A percentile compares a stretch with the other conserved stretches of the same genome.
Conservation (phyloP, 2,329 filamentous ascomycete genomes). For the Neurospora sp. region DNA sequence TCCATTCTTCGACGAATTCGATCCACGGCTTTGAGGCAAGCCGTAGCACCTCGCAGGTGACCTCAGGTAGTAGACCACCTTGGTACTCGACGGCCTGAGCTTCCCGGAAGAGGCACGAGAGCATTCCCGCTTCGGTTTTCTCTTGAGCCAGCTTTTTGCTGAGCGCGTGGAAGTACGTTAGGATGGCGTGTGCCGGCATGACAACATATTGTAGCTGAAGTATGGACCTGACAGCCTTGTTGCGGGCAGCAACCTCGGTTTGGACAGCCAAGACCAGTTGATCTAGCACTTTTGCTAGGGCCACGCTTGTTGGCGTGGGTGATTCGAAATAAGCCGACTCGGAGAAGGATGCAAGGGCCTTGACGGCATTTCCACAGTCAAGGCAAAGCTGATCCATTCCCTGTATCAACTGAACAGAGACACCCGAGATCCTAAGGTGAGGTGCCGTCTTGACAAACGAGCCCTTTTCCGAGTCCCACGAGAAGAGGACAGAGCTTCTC, state of each 20-base stretch:
- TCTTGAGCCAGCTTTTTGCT: conserved; percentile 35
- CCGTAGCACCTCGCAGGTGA: conserved; percentile 56
- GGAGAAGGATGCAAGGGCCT: conserved; percentile 36
- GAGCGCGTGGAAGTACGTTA: conserved; percentile 42
- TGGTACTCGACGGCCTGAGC: conserved; percentile 55
- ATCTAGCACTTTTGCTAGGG: conserved; percentile 40
- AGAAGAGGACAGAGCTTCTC: conserved; percentile 61
- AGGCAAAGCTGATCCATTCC: conserved; percentile 38
- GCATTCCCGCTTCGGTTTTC: conserved; percentile 47
- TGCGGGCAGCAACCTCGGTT: conserved; percentile 34
- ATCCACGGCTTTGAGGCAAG: conserved; percentile 25
- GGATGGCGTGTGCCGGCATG: conserved; percentile 34
- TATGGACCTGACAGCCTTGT: conserved; percentile 34
- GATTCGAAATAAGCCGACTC: conserved; percentile 34
- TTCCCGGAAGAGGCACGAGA: conserved; percentile 52
- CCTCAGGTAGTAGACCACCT: conserved; percentile 48
- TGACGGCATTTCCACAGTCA: conserved; percentile 36
- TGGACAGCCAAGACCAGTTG: conserved; percentile 39
- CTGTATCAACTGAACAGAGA: conserved; percentile 38
- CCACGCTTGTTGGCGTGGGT: conserved; percentile 37
- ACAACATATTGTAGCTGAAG: conserved; percentile 43
- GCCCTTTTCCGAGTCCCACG: conserved; percentile 41
- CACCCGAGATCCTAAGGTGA: conserved; percentile 44
- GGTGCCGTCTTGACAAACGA: conserved; percentile 41
- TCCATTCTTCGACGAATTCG: conserved; percentile 55